Evolutionary conservation across 2,329 filamentous ascomycete species (phyloP).

Genomic region (Scolecobasidium constrictum): DNA sequence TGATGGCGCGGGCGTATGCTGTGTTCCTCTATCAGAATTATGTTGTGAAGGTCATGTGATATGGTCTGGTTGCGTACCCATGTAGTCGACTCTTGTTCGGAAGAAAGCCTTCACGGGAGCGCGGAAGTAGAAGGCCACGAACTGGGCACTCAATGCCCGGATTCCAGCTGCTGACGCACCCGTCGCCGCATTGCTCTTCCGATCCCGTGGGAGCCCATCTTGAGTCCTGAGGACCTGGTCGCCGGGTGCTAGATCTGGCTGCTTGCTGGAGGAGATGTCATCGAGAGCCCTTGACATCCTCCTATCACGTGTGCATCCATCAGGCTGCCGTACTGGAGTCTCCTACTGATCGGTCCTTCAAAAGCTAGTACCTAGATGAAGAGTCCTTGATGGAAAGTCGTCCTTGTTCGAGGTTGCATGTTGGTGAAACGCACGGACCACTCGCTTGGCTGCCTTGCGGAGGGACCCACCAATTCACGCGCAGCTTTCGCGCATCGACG

Average conservation of each 20-base stretch:
- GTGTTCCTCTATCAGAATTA: slow-evolving; percentile 2
- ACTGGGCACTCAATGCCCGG: slow-evolving; percentile 70
- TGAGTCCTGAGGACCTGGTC: neutral
- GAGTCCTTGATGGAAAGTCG: too few relatives aligned
- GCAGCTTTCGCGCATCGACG: too few relatives aligned
- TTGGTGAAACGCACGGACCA: too few relatives aligned
- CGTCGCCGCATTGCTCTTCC: slow-evolving; percentile 49
- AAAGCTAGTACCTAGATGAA: too few relatives aligned
- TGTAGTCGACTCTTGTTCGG: slow-evolving; percentile 77
- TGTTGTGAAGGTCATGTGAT: neutral
- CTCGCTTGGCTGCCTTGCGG: too few relatives aligned
- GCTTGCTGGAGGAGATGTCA: neutral
- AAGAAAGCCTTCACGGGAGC: slow-evolving; percentile 91
- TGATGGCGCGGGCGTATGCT: slow-evolving; percentile 52
- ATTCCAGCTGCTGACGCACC: slow-evolving; percentile 80
- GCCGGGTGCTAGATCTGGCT: neutral
- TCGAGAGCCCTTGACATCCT: neutral
- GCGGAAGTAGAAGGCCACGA: slow-evolving; percentile 84
- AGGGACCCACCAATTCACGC: too few relatives aligned
- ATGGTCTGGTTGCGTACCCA: slow-evolving; percentile 14
- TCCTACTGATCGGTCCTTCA: too few relatives aligned
- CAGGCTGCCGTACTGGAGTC: neutral
- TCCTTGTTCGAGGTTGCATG: too few relatives aligned
- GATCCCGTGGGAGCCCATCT: slow-evolving; percentile 13
- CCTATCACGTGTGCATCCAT: neutral